phyloP scores from a whole-genome alignment of 2,329 filamentous ascomycete species.

The Myrmaecium sp. region DNA sequence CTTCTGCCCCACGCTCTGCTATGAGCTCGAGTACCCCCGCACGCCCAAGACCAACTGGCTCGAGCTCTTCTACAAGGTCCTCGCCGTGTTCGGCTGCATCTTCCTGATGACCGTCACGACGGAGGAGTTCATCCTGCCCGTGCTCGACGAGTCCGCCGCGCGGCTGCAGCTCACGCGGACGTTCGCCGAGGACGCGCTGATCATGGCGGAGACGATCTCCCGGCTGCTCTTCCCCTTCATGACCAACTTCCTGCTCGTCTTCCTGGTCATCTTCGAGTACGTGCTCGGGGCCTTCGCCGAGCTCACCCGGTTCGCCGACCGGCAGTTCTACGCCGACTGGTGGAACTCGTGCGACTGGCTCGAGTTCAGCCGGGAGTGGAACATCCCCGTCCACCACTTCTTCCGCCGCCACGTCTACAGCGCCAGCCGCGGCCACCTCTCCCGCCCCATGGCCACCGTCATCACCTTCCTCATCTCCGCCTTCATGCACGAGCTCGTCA shows the following conservation, averaged over 20 bases:
- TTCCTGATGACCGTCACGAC: slow-evolving; percentile 82
- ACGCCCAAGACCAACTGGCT: slow-evolving; percentile 58
- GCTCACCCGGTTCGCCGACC: slow-evolving; percentile 81
- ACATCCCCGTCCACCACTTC: slow-evolving; percentile 93
- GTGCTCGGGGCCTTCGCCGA: slow-evolving; percentile 87
- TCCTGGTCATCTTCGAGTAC: slow-evolving; percentile 97
- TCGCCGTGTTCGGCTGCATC: slow-evolving; percentile 90
- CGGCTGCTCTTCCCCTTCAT: slow-evolving; percentile 93
- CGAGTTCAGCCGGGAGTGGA: slow-evolving; percentile 93
- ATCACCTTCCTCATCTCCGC: slow-evolving; percentile 88
- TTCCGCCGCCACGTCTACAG: slow-evolving; percentile 87
- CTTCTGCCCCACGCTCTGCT: slow-evolving; percentile 88
- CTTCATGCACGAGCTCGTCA: slow-evolving; percentile 82
- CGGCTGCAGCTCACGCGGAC: slow-evolving; percentile 32
- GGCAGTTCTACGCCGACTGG: slow-evolving; percentile 76
- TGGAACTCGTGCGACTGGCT: slow-evolving; percentile 73
- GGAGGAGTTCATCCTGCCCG: slow-evolving; percentile 89
- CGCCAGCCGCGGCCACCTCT: slow-evolving; percentile 60
- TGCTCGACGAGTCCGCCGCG: slow-evolving; percentile 56
- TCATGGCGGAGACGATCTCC: slow-evolving; percentile 78
- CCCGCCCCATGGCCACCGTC: slow-evolving; percentile 59
- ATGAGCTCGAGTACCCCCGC: slow-evolving; percentile 91
- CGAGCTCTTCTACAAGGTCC: slow-evolving; percentile 66
- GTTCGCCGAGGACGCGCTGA: slow-evolving; percentile 51
- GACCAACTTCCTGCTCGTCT: slow-evolving; percentile 86